phyloP scores from a whole-genome alignment of 768 basidiomycete species.

The Plicaturopsis crispa region DNA sequence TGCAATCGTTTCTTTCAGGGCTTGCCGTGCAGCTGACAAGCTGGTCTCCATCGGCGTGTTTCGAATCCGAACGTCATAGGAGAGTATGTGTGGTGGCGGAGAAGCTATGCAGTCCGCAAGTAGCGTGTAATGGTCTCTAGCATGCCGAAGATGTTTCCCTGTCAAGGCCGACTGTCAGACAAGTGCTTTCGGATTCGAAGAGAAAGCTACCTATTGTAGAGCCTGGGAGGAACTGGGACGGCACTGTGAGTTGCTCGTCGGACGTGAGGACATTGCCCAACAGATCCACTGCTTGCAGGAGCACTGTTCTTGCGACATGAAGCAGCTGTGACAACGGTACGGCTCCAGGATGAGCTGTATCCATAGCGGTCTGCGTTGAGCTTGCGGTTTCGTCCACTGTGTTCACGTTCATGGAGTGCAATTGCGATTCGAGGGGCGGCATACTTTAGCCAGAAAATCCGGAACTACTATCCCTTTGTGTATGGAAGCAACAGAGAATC shows the following conservation, averaged over 20 bases:
- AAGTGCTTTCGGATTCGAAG: background rate
- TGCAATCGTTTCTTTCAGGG: conserved; percentile 47
- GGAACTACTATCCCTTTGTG: too few species aligned
- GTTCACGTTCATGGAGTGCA: too few species aligned
- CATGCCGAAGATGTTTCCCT: conserved; percentile 87
- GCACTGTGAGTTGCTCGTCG: conserved; percentile 61
- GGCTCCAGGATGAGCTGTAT: too few species aligned
- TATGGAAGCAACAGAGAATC: too few species aligned
- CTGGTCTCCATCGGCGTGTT: conserved; percentile 82
- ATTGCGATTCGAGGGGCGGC: too few species aligned
- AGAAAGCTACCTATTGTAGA: conserved; percentile 68
- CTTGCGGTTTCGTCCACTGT: too few species aligned
- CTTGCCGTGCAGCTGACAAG: conserved; percentile 47
- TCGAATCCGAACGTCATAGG: conserved; percentile 69
- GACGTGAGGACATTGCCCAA: conserved; percentile 56
- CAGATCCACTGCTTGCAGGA: conserved; percentile 69
- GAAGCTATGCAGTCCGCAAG: conserved; percentile 48
- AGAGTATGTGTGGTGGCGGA: conserved; percentile 46
- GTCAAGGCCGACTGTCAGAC: conserved; percentile 3
- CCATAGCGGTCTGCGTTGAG: too few species aligned
- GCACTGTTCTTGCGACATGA: conserved; percentile 56
- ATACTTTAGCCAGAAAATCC: too few species aligned
- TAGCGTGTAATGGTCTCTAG: conserved; percentile 74
- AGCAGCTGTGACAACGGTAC: conserved; percentile 45
- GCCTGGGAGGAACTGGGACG: conserved; percentile 75